A percentile compares a stretch with the other conserved stretches of the same genome.
These are phyloP conservation scores for Plasmodium fragile DNA, from an alignment of 169 alveolate species.

Conservation along the genomic window DNA sequence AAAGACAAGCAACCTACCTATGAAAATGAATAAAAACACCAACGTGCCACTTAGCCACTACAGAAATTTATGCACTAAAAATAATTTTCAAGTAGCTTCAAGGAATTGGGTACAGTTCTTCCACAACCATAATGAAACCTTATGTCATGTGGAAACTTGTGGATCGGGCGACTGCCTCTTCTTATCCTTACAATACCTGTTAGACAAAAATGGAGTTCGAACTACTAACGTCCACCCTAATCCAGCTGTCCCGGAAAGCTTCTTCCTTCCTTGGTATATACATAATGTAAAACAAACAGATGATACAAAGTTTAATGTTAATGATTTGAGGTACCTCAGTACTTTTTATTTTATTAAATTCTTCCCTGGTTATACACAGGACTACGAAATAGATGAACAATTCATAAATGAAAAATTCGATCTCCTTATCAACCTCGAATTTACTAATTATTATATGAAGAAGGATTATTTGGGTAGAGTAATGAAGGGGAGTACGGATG, in stretches of 20 bases:
- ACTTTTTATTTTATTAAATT: slow-evolving; percentile 27
- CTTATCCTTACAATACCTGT: slow-evolving; percentile 15
- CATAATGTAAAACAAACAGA: background rate
- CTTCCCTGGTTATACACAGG: slow-evolving; percentile 38
- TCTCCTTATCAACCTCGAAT: slow-evolving; percentile 7
- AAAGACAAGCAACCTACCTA: background rate
- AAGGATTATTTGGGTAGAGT: background rate
- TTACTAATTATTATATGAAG: slow-evolving; percentile 27
- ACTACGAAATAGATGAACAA: background rate
- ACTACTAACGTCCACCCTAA: background rate
- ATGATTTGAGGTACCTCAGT: slow-evolving; percentile 42
- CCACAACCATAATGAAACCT: slow-evolving; percentile 42
- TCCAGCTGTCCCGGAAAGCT: slow-evolving; percentile 2
- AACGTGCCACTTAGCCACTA: background rate
- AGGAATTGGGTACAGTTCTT: slow-evolving; percentile 53
- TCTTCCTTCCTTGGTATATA: slow-evolving; percentile 41
- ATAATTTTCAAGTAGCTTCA: slow-evolving; percentile 22
- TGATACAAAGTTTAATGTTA: background rate
- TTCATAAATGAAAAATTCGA: slow-evolving; percentile 8
- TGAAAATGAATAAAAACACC: background rate
- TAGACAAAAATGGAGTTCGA: slow-evolving; percentile 12
- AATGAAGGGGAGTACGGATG: background rate
- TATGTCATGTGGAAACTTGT: slow-evolving; percentile 40
- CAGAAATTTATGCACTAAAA: slow-evolving; percentile 27
- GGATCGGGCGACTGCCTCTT: slow-evolving; percentile 63